Conservation (phyloP, 768 basidiomycete species). For the Suillus cothurnatus region DNA sequence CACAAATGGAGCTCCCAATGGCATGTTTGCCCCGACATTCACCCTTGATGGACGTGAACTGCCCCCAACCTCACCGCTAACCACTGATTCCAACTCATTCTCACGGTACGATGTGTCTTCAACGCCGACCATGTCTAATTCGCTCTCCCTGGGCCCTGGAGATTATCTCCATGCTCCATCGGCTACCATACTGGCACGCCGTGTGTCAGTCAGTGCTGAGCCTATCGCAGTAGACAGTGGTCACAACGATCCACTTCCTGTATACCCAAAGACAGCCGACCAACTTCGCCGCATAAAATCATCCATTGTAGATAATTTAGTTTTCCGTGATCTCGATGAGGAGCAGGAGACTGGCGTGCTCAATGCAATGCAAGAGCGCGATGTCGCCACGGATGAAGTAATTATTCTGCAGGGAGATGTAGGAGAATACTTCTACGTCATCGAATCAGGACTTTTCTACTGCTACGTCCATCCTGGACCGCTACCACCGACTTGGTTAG, state of each 20-base stretch:
- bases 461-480: slow-evolving; percentile 79
- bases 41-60: slow-evolving; percentile 60
- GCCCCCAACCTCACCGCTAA: slow-evolving; percentile 63
- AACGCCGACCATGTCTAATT: slow-evolving; percentile 48
- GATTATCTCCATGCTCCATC: slow-evolving; percentile 76
- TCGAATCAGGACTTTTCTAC: slow-evolving; percentile 85
- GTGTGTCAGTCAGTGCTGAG: slow-evolving; percentile 95
- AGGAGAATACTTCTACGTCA: slow-evolving; percentile 97
- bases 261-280: slow-evolving; percentile 76
- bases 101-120: slow-evolving; percentile 49
- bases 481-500: slow-evolving; percentile 59
- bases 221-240: slow-evolving; percentile 83
- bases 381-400: slow-evolving; percentile 72
- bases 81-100: slow-evolving; percentile 49
- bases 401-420: slow-evolving; percentile 97
- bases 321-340: slow-evolving; percentile 95
- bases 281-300: slow-evolving; percentile 87
- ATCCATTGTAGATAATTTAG: slow-evolving; percentile 86
- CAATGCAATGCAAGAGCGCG: slow-evolving; percentile 92
- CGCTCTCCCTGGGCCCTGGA: slow-evolving; percentile 43
- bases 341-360: slow-evolving; percentile 93
- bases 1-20: slow-evolving; percentile 28
- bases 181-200: slow-evolving; percentile 82
- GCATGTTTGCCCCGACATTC: slow-evolving; percentile 53
- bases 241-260: slow-evolving; percentile 67